Conservation (phyloP, 257 asterid species). For the Phtheirospermum japonicum region DNA sequence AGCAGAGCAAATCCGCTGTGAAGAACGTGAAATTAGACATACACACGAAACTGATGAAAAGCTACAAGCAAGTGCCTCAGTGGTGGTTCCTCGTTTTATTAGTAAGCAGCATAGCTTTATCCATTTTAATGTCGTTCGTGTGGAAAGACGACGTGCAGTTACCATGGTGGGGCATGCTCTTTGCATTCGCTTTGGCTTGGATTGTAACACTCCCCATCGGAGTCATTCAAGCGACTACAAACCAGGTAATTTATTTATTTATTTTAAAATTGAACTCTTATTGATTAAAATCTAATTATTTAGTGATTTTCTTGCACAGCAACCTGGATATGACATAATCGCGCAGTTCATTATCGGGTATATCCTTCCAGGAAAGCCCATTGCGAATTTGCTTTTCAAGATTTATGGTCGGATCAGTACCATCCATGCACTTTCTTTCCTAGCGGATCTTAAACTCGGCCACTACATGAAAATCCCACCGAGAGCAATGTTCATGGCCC, state of each 20-base stretch:
- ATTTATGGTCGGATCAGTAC: slow-evolving; percentile 88
- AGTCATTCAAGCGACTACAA: slow-evolving; percentile 93
- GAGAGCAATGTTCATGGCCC: slow-evolving; percentile 84
- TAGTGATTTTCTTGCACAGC: slow-evolving; percentile 44
- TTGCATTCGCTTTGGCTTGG: slow-evolving; percentile 81
- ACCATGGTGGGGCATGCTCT: slow-evolving; percentile 93
- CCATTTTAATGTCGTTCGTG: slow-evolving; percentile 64
- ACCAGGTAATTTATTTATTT: slow-evolving; percentile 50
- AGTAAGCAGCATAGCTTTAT: slow-evolving; percentile 57
- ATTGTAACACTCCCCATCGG: slow-evolving; percentile 88
- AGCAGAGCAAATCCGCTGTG: slow-evolving; percentile 73
- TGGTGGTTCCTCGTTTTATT: slow-evolving; percentile 79
- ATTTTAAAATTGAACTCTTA: not conserved
- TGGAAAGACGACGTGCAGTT: slow-evolving; percentile 86
- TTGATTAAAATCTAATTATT: not conserved
- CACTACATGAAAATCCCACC: slow-evolving; percentile 98
- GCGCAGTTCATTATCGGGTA: slow-evolving; percentile 92
- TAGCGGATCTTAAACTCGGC: slow-evolving; percentile 90
- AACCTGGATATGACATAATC: slow-evolving; percentile 91
- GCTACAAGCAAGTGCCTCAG: slow-evolving; percentile 87
- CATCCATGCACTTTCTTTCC: slow-evolving; percentile 78
- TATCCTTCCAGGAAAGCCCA: slow-evolving; percentile 88
- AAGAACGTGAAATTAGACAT: slow-evolving; percentile 61
- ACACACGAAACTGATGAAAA: slow-evolving; percentile 75
- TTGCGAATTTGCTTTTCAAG: slow-evolving; percentile 84